These are phyloP conservation scores for Tuctoria greenei DNA, from an alignment of 176 grass and related monocot genomes.

Conservation along the genomic window DNA sequence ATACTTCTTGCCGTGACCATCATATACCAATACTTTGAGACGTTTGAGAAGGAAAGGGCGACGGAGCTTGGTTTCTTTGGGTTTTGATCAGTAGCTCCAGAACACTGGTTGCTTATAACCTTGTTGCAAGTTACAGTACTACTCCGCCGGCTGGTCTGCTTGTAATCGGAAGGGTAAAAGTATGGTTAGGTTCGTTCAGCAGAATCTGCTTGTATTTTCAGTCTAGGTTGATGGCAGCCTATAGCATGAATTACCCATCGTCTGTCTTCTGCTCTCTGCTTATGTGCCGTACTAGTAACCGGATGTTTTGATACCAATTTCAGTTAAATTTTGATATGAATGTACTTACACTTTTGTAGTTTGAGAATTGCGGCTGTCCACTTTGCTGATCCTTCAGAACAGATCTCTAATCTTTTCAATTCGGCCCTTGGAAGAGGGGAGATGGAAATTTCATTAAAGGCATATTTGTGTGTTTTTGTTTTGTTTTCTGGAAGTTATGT, in stretches of 20 bases:
- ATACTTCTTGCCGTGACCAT: conserved; percentile 92
- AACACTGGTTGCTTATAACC: conserved; percentile 1
- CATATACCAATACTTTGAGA: conserved; percentile 96
- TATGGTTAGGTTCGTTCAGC: conserved; percentile 30
- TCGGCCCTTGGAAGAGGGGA: no score
- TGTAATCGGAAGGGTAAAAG: conserved; percentile 32
- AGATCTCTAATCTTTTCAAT: no score
- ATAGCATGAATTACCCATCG: conserved; percentile 20
- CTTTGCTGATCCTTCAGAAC: not conserved
- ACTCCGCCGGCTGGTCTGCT: not conserved
- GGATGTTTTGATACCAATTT: conserved; percentile 23
- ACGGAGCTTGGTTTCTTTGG: conserved; percentile 92
- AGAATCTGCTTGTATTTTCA: conserved; percentile 25
- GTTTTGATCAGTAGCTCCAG: conserved; percentile 46
- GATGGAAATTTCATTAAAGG: not conserved
- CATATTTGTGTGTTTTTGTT: not conserved
- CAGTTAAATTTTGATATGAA: conserved; percentile 16
- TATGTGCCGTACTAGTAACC: not conserved
- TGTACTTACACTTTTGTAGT: not conserved
- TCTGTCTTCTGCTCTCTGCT: not conserved
- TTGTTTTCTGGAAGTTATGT: not conserved
- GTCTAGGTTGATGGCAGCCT: conserved; percentile 7
- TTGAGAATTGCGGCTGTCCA: not conserved
- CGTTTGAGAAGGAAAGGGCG: conserved; percentile 93
- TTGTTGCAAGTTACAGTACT: conserved; percentile 24